Conservation (phyloP, 495 filamentous ascomycete genomes). For the Hypoxylon rickii region DNA sequence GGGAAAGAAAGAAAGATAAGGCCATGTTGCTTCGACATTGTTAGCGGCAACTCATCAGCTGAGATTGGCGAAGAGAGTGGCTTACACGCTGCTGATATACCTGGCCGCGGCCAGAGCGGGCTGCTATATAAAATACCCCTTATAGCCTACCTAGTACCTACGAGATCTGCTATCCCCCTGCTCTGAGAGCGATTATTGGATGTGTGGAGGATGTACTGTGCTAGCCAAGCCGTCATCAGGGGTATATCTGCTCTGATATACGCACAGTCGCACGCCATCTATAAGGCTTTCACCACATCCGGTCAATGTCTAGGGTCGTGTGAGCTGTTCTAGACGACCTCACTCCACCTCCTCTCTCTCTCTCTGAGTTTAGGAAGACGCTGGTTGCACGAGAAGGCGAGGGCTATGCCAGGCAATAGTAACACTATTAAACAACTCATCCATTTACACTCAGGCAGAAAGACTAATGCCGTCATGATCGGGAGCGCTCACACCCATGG, state of each 20-base stretch:
- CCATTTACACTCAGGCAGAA: conserved; percentile 3
- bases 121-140: conserved; percentile 17
- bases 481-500: conserved; percentile 5
- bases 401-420: neutral
- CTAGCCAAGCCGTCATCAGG: conserved; percentile 19
- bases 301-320: conserved; percentile 12
- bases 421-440: conserved; percentile 4
- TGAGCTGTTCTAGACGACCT: conserved; percentile 19
- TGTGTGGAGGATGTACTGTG: conserved; percentile 5
- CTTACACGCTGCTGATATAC: conserved; percentile 14
- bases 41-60: conserved; percentile 9
- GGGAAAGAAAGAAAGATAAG: neutral
- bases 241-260: conserved; percentile 32
- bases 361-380: conserved; percentile 8
- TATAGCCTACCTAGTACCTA: conserved; percentile 16
- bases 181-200: conserved; percentile 14
- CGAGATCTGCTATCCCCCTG: conserved; percentile 25
- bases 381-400: conserved; percentile 5
- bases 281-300: conserved; percentile 9
- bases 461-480: neutral
- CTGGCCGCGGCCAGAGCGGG: conserved; percentile 12
- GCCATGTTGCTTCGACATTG: conserved; percentile 9
- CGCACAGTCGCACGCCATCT: conserved; percentile 17
- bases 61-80: conserved; percentile 14
- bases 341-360: conserved; percentile 24